Conservation (phyloP, 768 basidiomycete species). For the Pleurotus eryngii region DNA sequence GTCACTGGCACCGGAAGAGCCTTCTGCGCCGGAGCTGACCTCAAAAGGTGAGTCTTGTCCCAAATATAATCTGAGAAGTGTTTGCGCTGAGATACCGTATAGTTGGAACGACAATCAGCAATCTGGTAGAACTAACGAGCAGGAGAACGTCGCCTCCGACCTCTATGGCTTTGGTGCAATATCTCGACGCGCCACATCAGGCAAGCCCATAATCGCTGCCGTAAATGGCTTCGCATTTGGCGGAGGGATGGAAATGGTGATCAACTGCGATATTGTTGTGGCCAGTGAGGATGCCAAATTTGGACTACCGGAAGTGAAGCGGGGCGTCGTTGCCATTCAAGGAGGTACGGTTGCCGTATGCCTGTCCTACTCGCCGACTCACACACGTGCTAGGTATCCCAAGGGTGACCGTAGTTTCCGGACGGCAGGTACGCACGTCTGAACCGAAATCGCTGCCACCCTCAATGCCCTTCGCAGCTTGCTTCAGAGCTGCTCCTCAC, state of each 20-base stretch:
- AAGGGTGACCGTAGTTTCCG: constrained; percentile 57
- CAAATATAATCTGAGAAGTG: not conserved
- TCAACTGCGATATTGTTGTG: constrained; percentile 75
- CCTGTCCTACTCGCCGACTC: not conserved
- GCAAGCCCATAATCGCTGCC: constrained; percentile 78
- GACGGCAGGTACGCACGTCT: constrained; percentile 61
- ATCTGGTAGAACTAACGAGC: constrained; percentile 39
- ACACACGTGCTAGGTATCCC: constrained; percentile 52
- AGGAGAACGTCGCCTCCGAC: constrained; percentile 34
- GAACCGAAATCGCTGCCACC: not conserved
- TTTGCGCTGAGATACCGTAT: not conserved
- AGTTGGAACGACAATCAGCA: constrained; percentile 63
- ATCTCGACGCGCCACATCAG: constrained; percentile 57
- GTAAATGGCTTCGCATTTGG: constrained; percentile 73
- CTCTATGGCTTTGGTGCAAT: constrained; percentile 69
- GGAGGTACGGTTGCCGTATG: constrained; percentile 47
- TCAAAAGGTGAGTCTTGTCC: constrained; percentile 54
- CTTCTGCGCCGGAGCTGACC: constrained; percentile 81
- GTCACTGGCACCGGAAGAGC: constrained; percentile 69
- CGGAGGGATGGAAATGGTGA: constrained; percentile 61
- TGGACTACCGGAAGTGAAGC: constrained; percentile 73
- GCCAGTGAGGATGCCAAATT: constrained; percentile 66
- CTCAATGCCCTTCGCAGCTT: constrained; percentile 37
- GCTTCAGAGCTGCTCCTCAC: constrained; percentile 76
- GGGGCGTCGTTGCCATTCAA: constrained; percentile 69